Conservation (phyloP, 2,329 filamentous ascomycete species). For the Apiospora rasikravindrae region DNA sequence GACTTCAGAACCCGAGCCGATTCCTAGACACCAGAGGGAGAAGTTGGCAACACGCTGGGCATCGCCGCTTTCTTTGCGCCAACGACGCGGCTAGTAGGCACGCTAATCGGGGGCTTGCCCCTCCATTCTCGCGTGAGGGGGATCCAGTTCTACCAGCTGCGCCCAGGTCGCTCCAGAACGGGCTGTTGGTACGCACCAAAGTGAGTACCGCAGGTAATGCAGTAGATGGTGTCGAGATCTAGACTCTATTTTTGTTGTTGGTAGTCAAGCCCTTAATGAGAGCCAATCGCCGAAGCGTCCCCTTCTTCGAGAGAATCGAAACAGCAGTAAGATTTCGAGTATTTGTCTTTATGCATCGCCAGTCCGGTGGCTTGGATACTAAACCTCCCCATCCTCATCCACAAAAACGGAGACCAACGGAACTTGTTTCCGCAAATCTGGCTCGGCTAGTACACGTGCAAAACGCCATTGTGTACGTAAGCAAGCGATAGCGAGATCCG, state of each 20-base stretch:
- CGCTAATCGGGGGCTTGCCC: slow-evolving; percentile 10
- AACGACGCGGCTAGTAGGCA: not conserved
- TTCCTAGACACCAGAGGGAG: not conserved
- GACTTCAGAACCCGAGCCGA: not conserved
- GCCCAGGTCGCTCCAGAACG: not conserved
- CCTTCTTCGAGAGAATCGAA: not conserved
- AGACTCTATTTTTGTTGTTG: not conserved
- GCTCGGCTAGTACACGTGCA: not conserved
- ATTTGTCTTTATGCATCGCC: not conserved
- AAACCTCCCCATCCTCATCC: not conserved
- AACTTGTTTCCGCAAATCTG: not conserved
- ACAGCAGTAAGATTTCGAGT: not conserved
- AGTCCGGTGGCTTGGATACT: not conserved
- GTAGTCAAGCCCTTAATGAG: not conserved
- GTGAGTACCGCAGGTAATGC: not conserved
- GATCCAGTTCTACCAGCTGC: not conserved
- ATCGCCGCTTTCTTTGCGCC: not conserved
- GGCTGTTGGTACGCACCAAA: not conserved
- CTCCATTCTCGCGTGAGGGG: slow-evolving; percentile 3
- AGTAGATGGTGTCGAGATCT: not conserved
- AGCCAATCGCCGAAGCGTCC: not conserved
- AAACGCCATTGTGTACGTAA: not conserved
- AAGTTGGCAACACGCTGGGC: not conserved
- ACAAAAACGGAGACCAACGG: not conserved
- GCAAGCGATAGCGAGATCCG: not conserved